These are phyloP conservation scores for Colletotrichum sp. DNA, from an alignment of 2,329 filamentous ascomycete genomes.

Conservation along the genomic window DNA sequence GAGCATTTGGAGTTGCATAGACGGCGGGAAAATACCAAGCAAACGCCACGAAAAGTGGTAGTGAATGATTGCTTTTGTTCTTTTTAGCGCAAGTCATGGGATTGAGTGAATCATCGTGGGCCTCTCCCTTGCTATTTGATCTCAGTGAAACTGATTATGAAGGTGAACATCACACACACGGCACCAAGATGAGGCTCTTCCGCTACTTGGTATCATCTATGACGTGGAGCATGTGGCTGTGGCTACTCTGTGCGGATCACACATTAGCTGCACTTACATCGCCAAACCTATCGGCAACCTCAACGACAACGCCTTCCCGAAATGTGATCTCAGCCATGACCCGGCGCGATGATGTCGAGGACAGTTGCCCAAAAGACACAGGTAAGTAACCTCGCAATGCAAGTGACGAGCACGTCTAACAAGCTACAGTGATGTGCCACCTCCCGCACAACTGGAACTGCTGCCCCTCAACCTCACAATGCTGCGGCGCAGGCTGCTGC, in stretches of 20 bases:
- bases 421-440: neutral
- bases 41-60: neutral
- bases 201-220: neutral
- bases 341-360: neutral
- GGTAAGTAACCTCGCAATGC: neutral
- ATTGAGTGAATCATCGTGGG: neutral
- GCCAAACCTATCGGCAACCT: neutral
- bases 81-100: neutral
- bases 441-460: conserved; percentile 19
- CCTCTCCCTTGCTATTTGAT: neutral
- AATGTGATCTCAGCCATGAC: fast-evolving
- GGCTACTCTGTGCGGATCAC: neutral
- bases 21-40: conserved; percentile 14
- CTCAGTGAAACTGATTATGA: neutral
- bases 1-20: conserved; percentile 17
- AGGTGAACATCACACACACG: neutral
- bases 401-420: neutral
- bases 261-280: neutral
- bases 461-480: neutral
- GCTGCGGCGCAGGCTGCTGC: conserved; percentile 16
- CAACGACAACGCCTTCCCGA: neutral
- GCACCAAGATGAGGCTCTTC: neutral
- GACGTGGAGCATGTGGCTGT: neutral
- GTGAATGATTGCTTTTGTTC: neutral
- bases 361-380: neutral